Evolutionary conservation across 2,329 filamentous ascomycete genomes (phyloP), one percentile per base, ranked within the genome.

Genomic region (Paecilomyces niveus): DNA sequence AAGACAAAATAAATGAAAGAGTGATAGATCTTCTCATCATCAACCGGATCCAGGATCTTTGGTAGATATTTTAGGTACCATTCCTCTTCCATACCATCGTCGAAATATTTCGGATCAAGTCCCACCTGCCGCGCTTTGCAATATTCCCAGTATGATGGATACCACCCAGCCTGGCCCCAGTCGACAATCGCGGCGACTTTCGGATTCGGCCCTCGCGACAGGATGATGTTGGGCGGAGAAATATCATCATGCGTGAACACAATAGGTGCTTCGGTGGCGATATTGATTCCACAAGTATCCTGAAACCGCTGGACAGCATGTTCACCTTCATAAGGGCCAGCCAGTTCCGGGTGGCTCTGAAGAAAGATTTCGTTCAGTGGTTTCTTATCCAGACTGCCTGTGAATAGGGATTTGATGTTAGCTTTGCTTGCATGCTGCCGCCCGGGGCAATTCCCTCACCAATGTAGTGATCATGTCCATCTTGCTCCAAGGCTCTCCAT

Each of bases 361-460:
- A 74, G 56, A 58, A 72, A 67, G 32, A 70, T 68, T 3, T 75
- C 72, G 21, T 72, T 70, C 1, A 74, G 64, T 5, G 67, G 66
- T 54, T 64, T 61, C 13, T 68, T 66, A 45, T 59, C 61, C 9
- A 71, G 22, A 53, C 69, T 66, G 49, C 71, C 72, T 74, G 35
- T 53, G 31, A 45, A 21, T 10, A 50, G 31, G 29, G n/a, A 45
- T 13, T 50, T 1, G 24, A 9, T 50, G 53, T 26, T 60, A 33
- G 32, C 32, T 58, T 53, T 53, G 24, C n/a, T 53, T 58, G 26
- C 35, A 29, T 22, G n/a, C n/a, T 18, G 54, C 18, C 54, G 39
- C 54, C 33, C 61, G 10, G 13, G 32, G 13, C 1, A 15, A 13
- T 4, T 11, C 13, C 32, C 62, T 63, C 61, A 68, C 65, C 65